Conservation (phyloP, 1,284 basidiomycete species). For the Trametes polyzona region DNA sequence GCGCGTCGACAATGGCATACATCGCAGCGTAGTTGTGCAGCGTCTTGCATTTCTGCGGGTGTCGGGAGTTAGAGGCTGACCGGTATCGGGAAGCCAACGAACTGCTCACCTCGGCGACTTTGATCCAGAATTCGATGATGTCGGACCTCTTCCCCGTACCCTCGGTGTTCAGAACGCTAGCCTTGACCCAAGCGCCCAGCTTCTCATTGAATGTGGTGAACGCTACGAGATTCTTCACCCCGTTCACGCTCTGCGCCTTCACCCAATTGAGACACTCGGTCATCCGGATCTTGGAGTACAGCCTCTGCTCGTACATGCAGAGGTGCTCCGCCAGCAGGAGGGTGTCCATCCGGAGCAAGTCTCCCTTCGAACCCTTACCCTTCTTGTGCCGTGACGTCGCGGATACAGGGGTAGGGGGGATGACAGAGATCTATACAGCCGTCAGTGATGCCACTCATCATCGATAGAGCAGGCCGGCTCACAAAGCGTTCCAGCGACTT, state of each 20-base stretch:
- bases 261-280: slow-evolving; percentile 65
- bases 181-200: slow-evolving; percentile 67
- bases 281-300: slow-evolving; percentile 61
- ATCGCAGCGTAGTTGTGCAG: slow-evolving; percentile 72
- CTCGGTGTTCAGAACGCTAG: slow-evolving; percentile 57
- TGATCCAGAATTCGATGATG: slow-evolving; percentile 75
- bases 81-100: too few species aligned
- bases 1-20: slow-evolving; percentile 65
- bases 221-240: slow-evolving; percentile 48
- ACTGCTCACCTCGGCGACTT: slow-evolving; percentile 65
- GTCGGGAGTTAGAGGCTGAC: too few species aligned
- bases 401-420: slow-evolving; percentile 29
- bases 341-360: slow-evolving; percentile 57
- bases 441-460: neutral
- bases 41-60: slow-evolving; percentile 69
- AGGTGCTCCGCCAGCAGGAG: slow-evolving; percentile 66
- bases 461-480: slow-evolving; percentile 27
- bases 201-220: slow-evolving; percentile 67
- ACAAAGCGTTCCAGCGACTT: slow-evolving; percentile 60
- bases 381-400: slow-evolving; percentile 38
- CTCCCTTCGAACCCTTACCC: slow-evolving; percentile 50
- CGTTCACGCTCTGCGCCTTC: slow-evolving; percentile 42
- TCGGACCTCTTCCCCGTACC: slow-evolving; percentile 56
- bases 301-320: slow-evolving; percentile 56
- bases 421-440: slow-evolving; percentile 28